Evolutionary conservation across 257 asterid genomes (phyloP).

Genomic region (Nicotiana tabacum): DNA sequence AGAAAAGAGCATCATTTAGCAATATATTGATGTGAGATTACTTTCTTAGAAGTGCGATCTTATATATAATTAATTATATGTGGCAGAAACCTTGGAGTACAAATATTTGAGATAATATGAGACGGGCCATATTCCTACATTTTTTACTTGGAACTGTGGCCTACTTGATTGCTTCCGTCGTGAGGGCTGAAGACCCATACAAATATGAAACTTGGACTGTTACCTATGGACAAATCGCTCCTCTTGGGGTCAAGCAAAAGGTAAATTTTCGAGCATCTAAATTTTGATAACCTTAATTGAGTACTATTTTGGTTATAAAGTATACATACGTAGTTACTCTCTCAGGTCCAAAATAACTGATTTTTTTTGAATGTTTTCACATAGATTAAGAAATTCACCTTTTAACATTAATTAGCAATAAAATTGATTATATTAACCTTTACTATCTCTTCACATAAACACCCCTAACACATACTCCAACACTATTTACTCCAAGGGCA

Average conservation of each 20-base stretch:
- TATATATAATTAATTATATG: not conserved
- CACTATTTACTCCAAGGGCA: too few relatives aligned
- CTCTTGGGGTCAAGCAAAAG: slow-evolving; percentile 64
- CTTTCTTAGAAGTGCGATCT: not conserved
- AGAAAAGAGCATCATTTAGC: not conserved
- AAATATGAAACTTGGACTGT: slow-evolving; percentile 46
- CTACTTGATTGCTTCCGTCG: slow-evolving; percentile 23
- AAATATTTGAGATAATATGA: slow-evolving; percentile 25
- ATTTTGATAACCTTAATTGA: not conserved
- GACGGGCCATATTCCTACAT: slow-evolving; percentile 23
- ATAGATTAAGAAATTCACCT: too few relatives aligned
- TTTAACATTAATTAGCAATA: too few relatives aligned
- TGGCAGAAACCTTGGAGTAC: not conserved
- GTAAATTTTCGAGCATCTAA: slow-evolving; percentile 22
- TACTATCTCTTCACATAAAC: too few relatives aligned
- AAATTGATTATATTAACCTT: too few relatives aligned
- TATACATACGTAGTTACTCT: not conserved
- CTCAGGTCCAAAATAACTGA: too few relatives aligned
- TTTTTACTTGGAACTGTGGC: slow-evolving; percentile 37
- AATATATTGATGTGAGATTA: not conserved
- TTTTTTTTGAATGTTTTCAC: too few relatives aligned
- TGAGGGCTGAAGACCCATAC: slow-evolving; percentile 59
- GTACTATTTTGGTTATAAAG: not conserved
- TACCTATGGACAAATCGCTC: slow-evolving; percentile 55
- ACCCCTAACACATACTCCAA: too few relatives aligned